Evolutionary conservation across 2,329 filamentous ascomycete species (phyloP), one percentile per base, ranked within the genome.

Genomic region (Phaeoacremonium minimum): DNA sequence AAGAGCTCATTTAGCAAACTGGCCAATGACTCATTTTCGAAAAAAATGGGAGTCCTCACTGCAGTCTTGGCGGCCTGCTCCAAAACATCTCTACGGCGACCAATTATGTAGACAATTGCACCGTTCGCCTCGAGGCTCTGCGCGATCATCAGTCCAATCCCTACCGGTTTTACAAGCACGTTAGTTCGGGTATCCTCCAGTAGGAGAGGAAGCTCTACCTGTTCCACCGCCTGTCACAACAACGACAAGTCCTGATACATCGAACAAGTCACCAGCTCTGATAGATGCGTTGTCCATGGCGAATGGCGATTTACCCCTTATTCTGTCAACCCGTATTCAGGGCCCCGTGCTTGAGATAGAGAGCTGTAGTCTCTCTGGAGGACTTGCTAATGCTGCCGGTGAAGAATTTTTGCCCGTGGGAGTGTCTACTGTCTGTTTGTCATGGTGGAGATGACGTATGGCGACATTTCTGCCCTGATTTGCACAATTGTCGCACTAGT

Each of bases 91-190:
- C 58, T 47, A 15, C 66, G 53, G 6, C 66, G 57, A 4, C 66
- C 64, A 14, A 60, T 57, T 30, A 71, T 62, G 46, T 69, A 70
- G 16, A 71, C 67, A 18, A 57, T 61, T 15, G 61, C 64, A n/a
- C 67, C 67, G 38, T 41, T 41, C 28, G 36, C 32, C 26, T 41
- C 38, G 14, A 41, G 31, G 4, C 30, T 35, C 17, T 37, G 36
- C 4, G 22, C 30, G 11, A 41, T 41, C 38, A 41, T 41, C 38
- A 41, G 48, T 41, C 45, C 29, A n/a, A 60, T 47, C 6, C 51
- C 52, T 40, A 45, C 4, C 9, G 12, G 30, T 4, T 20, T 4
- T 22, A 3, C 17, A 14, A 4, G 11, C 11, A 12, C 14, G 13
- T 2, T 2, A 5, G 15, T 13, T 22, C 15, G n/a, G 14, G 4